These are phyloP conservation scores for Solanum lycopersicoides DNA, from an alignment of 257 asterid species.

Conservation along the genomic window DNA sequence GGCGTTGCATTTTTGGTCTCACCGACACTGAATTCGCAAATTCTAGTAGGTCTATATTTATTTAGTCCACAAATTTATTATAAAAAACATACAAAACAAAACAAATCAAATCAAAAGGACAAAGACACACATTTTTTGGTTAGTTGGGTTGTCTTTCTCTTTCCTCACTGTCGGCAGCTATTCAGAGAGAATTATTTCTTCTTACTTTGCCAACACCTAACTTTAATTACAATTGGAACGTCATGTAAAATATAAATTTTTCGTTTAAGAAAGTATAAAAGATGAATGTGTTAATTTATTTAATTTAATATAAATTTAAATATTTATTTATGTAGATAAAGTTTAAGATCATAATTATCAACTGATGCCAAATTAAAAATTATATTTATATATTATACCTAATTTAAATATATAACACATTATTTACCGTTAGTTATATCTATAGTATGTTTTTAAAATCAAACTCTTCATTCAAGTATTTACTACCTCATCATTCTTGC, in stretches of 20 bases:
- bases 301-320: too few relatives aligned
- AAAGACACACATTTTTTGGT: background rate
- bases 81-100: background rate
- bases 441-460: too few relatives aligned
- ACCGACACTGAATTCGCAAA: background rate
- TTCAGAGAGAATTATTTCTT: background rate
- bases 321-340: too few relatives aligned
- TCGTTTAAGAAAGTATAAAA: too few relatives aligned
- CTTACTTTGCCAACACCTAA: background rate
- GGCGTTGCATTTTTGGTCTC: background rate
- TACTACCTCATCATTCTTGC: too few relatives aligned
- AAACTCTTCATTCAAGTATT: too few relatives aligned
- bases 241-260: too few relatives aligned
- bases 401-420: background rate
- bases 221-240: background rate
- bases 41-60: background rate
- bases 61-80: background rate
- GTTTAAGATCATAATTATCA: too few relatives aligned
- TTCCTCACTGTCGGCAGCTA: background rate
- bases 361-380: too few relatives aligned
- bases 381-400: too few relatives aligned
- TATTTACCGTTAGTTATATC: background rate
- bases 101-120: background rate
- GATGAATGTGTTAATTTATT: too few relatives aligned
- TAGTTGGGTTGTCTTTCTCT: background rate